Conservation (phyloP, 2,329 filamentous ascomycete genomes). For the Emericellopsis cladophorae region DNA sequence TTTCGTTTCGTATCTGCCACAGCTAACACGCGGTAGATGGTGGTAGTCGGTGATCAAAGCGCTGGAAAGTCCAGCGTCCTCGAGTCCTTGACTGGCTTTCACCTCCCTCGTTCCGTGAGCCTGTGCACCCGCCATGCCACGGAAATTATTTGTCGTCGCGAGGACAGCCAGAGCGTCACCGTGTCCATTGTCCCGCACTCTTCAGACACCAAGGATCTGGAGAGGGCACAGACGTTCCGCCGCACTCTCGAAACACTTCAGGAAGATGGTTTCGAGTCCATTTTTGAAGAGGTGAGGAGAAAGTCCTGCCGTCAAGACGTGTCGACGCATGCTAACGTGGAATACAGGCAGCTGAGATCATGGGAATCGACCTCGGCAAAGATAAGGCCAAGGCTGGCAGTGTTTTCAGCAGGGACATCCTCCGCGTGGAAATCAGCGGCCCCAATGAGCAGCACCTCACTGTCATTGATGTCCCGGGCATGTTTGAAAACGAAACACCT, state of each 20-base stretch:
- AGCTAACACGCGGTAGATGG: conserved; percentile 19
- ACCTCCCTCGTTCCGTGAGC: conserved; percentile 28
- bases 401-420: conserved; percentile 31
- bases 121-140: conserved; percentile 37
- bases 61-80: conserved; percentile 1
- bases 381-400: conserved; percentile 2
- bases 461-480: conserved; percentile 40
- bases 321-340: background rate
- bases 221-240: conserved; percentile 1
- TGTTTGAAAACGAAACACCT: conserved; percentile 28
- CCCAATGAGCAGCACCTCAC: conserved; percentile 33
- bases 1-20: conserved; percentile 50
- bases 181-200: conserved; percentile 28
- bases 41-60: conserved; percentile 1
- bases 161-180: conserved; percentile 16
- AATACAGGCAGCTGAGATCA: conserved; percentile 23
- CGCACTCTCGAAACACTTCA: conserved; percentile 6
- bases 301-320: conserved; percentile 14
- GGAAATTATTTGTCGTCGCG: conserved; percentile 29
- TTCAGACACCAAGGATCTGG: conserved; percentile 5
- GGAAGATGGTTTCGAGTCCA: conserved; percentile 13
- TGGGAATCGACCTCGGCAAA: conserved; percentile 17
- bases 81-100: conserved; percentile 34
- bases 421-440: conserved; percentile 27
- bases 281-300: conserved; percentile 24